These are phyloP conservation scores for Aphanomyces cochlioides DNA, from an alignment of 352 stramenopile species.

Conservation along the genomic window DNA sequence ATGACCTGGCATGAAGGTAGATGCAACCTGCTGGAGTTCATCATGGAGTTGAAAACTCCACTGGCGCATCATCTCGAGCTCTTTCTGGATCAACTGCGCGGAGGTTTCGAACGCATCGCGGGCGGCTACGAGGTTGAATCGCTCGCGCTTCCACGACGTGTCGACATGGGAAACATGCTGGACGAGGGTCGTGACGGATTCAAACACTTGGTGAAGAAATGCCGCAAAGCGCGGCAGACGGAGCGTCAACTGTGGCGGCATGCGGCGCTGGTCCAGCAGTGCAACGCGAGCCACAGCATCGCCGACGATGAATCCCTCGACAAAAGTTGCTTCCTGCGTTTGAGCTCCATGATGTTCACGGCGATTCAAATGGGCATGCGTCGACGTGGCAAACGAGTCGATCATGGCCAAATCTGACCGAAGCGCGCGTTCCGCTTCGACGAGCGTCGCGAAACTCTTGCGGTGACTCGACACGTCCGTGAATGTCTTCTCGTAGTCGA, in stretches of 20 bases:
- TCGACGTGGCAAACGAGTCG: conserved; percentile 16
- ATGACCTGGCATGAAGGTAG: too few species aligned
- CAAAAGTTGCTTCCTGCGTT: conserved; percentile 31
- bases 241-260: conserved; percentile 11
- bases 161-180: conserved; percentile 27
- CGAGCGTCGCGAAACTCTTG: conserved; percentile 1
- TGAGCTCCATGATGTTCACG: conserved; percentile 21
- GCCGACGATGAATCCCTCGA: conserved; percentile 37
- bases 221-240: conserved; percentile 14
- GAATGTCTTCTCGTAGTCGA: conserved; percentile 2
- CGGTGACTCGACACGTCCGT: background rate
- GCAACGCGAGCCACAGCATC: conserved; percentile 36
- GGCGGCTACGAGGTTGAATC: conserved; percentile 36
- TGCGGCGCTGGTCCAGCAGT: conserved; percentile 15
- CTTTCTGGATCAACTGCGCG: conserved; percentile 35
- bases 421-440: conserved; percentile 11
- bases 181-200: background rate
- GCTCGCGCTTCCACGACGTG: conserved; percentile 45
- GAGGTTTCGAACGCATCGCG: conserved; percentile 40
- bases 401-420: conserved; percentile 27
- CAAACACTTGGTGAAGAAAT: conserved; percentile 14
- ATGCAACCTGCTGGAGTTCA: conserved; percentile 21
- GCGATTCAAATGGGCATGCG: conserved; percentile 1
- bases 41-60: conserved; percentile 29
- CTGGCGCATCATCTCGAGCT: conserved; percentile 43